Base-by-base conservation (phyloP, 805 yeast genomes). In the Barnettozyma vustinii region DNA sequence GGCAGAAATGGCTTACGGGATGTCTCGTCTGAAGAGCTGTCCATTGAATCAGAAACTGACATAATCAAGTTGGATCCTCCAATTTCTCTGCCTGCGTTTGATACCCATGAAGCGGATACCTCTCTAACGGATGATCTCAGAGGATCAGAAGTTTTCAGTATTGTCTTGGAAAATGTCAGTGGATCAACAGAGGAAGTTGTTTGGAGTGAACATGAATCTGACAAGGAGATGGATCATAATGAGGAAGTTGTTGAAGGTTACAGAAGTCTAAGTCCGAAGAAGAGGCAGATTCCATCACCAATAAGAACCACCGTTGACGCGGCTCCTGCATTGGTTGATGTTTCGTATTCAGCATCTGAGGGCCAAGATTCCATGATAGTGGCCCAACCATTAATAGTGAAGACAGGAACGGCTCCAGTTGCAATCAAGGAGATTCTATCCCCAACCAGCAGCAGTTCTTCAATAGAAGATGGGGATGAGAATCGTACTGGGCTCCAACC, bases 101-200 rank as follows among this genome's bases (percentile, higher is more conserved):
- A 39, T 21, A 39, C 18, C 15, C 25, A 15, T 9, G 41, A 37
- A 25, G 45, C 39, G 21, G 57, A 51, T 9, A 16, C 39, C 1
- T 52, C 59, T 5, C 52, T 59, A 19, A 48, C 51, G 12, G 55
- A 54, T 12, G 61, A 56, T 32, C 52, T 59, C 39, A 56, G 47
- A 36, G 55, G 40, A 10, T 49, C 56, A 2, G 42, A 49, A 32
- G 49, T 52, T 1, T 58, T 52, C 46, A 52, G 27, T 13, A 15
- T 10, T 7, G 45, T 30, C 2, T 18, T 44, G 9, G 26, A 36
- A 5, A 42, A 35, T 6, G 21, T 5, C 15, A 13, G 5, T 8
- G 42, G 18, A 10, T 35, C 41, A 25, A 25, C 32, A 0, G 19
- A 30, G 16, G 37, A 26, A 3, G 8, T 15, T 16, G 39, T 26